These are phyloP conservation scores for Fusarium albidum DNA, from an alignment of 2,329 filamentous ascomycete species.

Conservation along the genomic window DNA sequence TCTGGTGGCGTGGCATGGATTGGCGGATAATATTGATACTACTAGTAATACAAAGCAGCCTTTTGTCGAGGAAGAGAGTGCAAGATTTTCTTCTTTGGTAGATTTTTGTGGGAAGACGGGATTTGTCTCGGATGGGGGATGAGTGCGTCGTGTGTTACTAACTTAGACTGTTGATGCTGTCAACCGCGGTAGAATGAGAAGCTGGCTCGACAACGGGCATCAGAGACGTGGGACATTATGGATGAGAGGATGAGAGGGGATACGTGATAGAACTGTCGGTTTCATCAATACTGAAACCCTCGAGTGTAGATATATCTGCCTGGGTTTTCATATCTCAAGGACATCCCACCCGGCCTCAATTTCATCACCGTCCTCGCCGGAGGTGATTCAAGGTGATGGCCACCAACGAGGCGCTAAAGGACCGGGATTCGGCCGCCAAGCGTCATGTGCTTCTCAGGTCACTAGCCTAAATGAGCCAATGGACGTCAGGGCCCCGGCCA, in stretches of 20 bases:
- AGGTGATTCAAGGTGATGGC: constrained; percentile 32
- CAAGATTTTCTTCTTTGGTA: constrained; percentile 23
- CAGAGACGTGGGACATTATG: background rate
- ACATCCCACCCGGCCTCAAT: constrained; percentile 5
- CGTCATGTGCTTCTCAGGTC: constrained; percentile 18
- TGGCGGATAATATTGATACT: constrained; percentile 25
- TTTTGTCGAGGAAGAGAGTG: constrained; percentile 7
- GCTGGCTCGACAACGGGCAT: constrained; percentile 30
- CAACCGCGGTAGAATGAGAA: constrained; percentile 11
- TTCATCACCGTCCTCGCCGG: constrained; percentile 34
- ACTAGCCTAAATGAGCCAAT: constrained; percentile 7
- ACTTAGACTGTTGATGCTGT: constrained; percentile 24
- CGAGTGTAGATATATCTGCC: background rate
- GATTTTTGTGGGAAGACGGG: constrained; percentile 10
- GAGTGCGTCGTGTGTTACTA: constrained; percentile 20
- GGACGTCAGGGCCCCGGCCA: constrained; percentile 33
- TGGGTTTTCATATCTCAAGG: background rate
- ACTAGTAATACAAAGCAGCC: too few relatives aligned
- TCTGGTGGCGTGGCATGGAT: constrained; percentile 16
- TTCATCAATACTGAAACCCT: background rate
- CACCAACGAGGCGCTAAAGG: constrained; percentile 30
- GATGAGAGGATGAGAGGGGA: background rate
- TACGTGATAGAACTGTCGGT: too few relatives aligned
- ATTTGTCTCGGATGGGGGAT: constrained; percentile 4
- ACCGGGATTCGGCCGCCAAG: constrained; percentile 23